phyloP scores from a whole-genome alignment of 495 filamentous ascomycete species.

The Penicillium malachiteum region DNA sequence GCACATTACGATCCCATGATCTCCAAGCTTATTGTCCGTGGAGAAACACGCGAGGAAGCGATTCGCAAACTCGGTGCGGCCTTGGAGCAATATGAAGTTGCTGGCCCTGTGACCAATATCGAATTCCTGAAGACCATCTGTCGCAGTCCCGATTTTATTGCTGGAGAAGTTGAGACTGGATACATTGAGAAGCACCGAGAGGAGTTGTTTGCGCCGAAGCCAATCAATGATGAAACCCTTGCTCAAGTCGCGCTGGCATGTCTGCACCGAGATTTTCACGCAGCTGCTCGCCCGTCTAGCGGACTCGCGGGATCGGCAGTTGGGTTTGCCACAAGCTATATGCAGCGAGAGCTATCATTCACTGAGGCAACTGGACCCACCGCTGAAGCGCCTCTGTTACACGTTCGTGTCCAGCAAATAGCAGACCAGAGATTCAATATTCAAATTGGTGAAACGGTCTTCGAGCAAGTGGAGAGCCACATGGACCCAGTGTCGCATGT shows the following conservation, averaged over 20 bases:
- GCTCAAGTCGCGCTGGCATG: conserved; percentile 81
- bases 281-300: conserved; percentile 17
- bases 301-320: conserved; percentile 33
- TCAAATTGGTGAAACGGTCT: conserved; percentile 52
- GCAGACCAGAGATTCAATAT: conserved; percentile 63
- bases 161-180: conserved; percentile 89
- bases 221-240: conserved; percentile 63
- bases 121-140: conserved; percentile 91
- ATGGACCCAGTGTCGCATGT: conserved; percentile 34
- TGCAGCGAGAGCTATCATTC: conserved; percentile 58
- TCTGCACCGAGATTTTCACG: conserved; percentile 42
- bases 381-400: conserved; percentile 44
- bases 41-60: conserved; percentile 71
- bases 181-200: conserved; percentile 87
- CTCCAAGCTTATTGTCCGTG: conserved; percentile 93
- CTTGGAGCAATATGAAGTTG: conserved; percentile 86
- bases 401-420: conserved; percentile 67
- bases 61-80: conserved; percentile 81
- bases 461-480: conserved; percentile 46
- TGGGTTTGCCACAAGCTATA: conserved; percentile 56
- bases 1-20: conserved; percentile 99
- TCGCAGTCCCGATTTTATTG: conserved; percentile 74
- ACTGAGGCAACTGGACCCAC: conserved; percentile 27
- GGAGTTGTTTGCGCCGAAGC: conserved; percentile 62
- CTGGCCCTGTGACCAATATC: conserved; percentile 90